A percentile compares a stretch with the other conserved stretches of the same genome.
These are phyloP conservation scores for Neoconidiobolus thromboides DNA, from an alignment of 371 early-diverging fungal genomes.

Conservation along the genomic window DNA sequence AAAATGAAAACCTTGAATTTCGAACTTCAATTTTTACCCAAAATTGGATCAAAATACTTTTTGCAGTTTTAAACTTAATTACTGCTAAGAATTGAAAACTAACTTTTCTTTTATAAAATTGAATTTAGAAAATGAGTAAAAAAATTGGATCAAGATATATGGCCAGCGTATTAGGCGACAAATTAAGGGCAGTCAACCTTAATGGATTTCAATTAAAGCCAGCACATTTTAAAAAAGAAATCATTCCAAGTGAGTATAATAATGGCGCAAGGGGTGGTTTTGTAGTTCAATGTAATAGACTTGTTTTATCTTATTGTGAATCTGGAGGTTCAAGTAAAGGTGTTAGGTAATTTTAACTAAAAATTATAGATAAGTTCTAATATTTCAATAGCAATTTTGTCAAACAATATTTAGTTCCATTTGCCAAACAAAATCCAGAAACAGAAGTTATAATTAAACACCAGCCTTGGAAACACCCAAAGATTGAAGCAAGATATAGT, in stretches of 20 bases:
- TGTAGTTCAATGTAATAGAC: constrained; percentile 55
- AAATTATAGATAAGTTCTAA: not conserved
- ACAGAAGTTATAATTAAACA: constrained; percentile 63
- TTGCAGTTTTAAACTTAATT: not conserved
- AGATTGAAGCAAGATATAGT: constrained; percentile 55
- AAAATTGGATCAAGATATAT: not conserved
- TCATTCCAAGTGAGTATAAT: constrained; percentile 27
- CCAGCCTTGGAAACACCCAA: constrained; percentile 54
- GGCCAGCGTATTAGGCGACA: not conserved
- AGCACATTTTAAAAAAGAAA: not conserved
- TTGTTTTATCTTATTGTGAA: constrained; percentile 74
- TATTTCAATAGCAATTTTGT: constrained; percentile 34
- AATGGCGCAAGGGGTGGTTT: constrained; percentile 59
- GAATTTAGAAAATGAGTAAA: not conserved
- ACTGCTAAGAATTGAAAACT: too few relatives aligned
- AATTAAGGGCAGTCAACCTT: not conserved
- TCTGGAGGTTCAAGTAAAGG: constrained; percentile 63
- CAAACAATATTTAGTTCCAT: constrained; percentile 35
- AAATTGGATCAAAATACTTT: not conserved
- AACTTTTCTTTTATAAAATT: too few relatives aligned
- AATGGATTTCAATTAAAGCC: not conserved
- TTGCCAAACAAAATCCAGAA: constrained; percentile 57
- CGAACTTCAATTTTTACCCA: too few relatives aligned
- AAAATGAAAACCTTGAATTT: too few relatives aligned
- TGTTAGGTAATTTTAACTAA: constrained; percentile 35